A percentile compares a stretch with the other conserved stretches of the same genome.
Evolutionary conservation across 768 basidiomycete species (phyloP).

Genomic region (Kwoniella dejecticola): DNA sequence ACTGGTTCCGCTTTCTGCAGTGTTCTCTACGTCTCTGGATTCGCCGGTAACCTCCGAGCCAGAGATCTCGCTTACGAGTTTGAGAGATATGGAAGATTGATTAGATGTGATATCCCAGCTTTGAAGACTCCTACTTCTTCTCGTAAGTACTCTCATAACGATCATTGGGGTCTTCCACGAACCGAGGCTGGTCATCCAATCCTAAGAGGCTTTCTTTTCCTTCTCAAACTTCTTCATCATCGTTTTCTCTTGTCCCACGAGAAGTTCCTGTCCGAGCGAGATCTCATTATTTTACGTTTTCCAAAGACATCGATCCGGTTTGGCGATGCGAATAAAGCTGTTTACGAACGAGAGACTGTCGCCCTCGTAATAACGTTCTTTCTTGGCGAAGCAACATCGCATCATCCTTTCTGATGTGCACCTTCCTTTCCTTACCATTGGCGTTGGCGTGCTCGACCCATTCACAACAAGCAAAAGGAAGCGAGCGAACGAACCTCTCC

Average conservation of each 20-base stretch:
- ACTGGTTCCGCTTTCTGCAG: conserved; percentile 16
- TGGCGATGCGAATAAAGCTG: neutral
- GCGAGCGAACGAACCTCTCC: too few species aligned
- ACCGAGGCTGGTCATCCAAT: too few species aligned
- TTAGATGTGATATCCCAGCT: conserved; percentile 50
- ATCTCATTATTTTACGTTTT: neutral
- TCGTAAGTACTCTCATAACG: too few species aligned
- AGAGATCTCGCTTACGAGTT: conserved; percentile 53
- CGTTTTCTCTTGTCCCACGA: neutral
- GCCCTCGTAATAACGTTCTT: neutral
- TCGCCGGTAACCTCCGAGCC: conserved; percentile 41
- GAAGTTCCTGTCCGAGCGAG: neutral
- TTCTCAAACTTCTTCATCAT: neutral
- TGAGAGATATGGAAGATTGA: conserved; percentile 50
- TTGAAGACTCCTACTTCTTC: conserved; percentile 40
- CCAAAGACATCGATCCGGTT: neutral
- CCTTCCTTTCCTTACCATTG: neutral
- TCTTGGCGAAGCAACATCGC: too few species aligned
- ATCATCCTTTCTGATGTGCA: too few species aligned
- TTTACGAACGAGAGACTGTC: neutral
- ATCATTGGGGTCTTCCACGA: too few species aligned
- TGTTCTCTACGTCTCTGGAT: conserved; percentile 53
- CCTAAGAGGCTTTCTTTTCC: too few species aligned
- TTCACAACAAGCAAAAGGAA: neutral
- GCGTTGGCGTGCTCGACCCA: neutral